Percentiles rank a stretch among this genome's conserved stretches.
Conservation (phyloP, 2,329 filamentous ascomycete genomes). For the Hypoxylon sp. region DNA sequence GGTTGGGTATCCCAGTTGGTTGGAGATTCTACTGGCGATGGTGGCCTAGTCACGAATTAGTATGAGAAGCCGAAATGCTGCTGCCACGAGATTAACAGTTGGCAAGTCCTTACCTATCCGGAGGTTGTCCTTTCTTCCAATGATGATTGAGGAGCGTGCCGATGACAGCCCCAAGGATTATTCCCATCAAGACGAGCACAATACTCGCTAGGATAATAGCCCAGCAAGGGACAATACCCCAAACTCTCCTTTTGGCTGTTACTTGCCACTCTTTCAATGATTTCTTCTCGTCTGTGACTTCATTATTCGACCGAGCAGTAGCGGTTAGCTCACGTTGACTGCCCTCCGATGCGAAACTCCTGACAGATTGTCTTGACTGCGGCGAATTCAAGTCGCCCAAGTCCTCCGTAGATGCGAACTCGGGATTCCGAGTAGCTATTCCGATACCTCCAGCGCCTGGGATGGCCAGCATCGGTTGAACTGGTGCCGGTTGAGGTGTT, state of each 20-base stretch:
- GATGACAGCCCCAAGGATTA: slow-evolving; percentile 70
- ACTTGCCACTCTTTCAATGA: slow-evolving; percentile 65
- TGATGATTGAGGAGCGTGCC: slow-evolving; percentile 59
- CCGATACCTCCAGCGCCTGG: slow-evolving; percentile 73
- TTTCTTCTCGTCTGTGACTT: slow-evolving; percentile 61
- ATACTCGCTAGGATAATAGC: slow-evolving; percentile 65
- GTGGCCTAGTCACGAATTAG: slow-evolving; percentile 39
- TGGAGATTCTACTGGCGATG: slow-evolving; percentile 44
- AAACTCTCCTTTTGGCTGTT: slow-evolving; percentile 67
- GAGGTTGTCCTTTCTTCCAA: slow-evolving; percentile 34
- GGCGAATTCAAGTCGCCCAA: slow-evolving; percentile 58
- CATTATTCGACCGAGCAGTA: slow-evolving; percentile 53
- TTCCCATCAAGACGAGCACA: slow-evolving; percentile 65
- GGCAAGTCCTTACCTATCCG: slow-evolving; percentile 38
- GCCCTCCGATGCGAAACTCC: slow-evolving; percentile 64
- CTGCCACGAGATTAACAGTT: neutral
- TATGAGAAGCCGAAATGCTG: slow-evolving; percentile 9
- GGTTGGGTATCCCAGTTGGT: slow-evolving; percentile 64
- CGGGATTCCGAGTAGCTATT: slow-evolving; percentile 71
- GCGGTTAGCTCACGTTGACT: slow-evolving; percentile 69
- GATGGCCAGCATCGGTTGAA: slow-evolving; percentile 53
- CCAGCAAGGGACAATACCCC: slow-evolving; percentile 73
- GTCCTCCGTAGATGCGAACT: slow-evolving; percentile 71
- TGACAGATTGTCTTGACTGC: slow-evolving; percentile 64
- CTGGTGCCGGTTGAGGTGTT: slow-evolving; percentile 41